These are phyloP conservation scores for Globisporangium radiosum DNA, from an alignment of 352 stramenopile genomes.

Conservation along the genomic window DNA sequence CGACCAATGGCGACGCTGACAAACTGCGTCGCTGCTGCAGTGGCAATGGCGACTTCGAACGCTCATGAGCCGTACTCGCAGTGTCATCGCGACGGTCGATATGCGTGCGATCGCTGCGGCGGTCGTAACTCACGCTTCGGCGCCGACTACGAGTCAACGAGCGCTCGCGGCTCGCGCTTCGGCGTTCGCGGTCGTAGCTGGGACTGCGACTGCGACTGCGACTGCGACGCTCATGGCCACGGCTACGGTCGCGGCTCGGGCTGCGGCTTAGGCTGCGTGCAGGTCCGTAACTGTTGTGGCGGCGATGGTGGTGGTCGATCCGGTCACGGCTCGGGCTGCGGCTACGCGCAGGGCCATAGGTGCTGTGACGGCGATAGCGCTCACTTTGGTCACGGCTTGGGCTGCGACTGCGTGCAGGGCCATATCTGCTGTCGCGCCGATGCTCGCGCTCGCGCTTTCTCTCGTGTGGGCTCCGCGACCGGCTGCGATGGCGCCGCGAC, in stretches of 20 bases:
- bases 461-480: constrained; percentile 7
- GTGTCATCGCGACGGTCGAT: neutral
- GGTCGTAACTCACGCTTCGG: constrained; percentile 7
- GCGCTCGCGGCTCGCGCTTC: constrained; percentile 13
- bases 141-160: neutral
- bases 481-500: constrained; percentile 3
- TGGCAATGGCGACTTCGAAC: neutral
- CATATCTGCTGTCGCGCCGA: neutral
- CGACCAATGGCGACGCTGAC: neutral
- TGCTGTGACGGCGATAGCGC: neutral
- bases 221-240: constrained; percentile 10
- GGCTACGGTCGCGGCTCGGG: constrained; percentile 8
- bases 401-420: constrained; percentile 7
- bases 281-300: neutral
- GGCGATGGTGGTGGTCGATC: neutral
- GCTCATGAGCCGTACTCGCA: neutral
- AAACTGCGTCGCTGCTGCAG: neutral
- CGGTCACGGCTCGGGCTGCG: neutral
- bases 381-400: constrained; percentile 2
- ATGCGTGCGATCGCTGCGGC: constrained; percentile 1
- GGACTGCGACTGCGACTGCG: constrained; percentile 10
- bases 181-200: constrained; percentile 7
- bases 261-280: constrained; percentile 3
- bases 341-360: too few relatives aligned
- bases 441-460: neutral